Evolutionary conservation across 2,329 filamentous ascomycete species (phyloP).

Genomic region (Trichoderma sp.): DNA sequence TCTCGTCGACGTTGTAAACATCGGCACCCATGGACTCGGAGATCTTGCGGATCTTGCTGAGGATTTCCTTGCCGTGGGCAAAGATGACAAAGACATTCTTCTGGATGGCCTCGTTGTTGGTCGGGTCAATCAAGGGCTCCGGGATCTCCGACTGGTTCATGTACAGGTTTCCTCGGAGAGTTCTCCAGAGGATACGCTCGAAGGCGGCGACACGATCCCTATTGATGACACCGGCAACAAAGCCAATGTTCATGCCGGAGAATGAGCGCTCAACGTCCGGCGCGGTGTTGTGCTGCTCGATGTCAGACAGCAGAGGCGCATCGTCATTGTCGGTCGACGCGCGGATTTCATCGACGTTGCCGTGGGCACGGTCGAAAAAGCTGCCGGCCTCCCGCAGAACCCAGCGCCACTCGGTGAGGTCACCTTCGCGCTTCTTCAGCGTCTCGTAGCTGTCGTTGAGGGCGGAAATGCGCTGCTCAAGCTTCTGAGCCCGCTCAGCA

Average conservation of each 20-base stretch:
- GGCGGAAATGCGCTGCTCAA: constrained; percentile 88
- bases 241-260: constrained; percentile 98
- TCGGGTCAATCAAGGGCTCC: constrained; percentile 86
- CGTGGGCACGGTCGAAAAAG: constrained; percentile 95
- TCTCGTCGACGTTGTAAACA: constrained; percentile 96
- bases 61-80: constrained; percentile 95
- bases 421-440: constrained; percentile 94
- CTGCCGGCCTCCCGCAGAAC: constrained; percentile 93
- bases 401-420: constrained; percentile 98
- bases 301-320: constrained; percentile 87
- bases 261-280: constrained; percentile 81
- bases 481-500: constrained; percentile 84
- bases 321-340: constrained; percentile 89
- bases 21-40: constrained; percentile 96
- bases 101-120: constrained; percentile 86
- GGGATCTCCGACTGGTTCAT: constrained; percentile 99
- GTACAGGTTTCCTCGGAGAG: constrained; percentile 94
- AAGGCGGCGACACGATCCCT: constrained; percentile 92
- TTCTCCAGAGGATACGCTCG: constrained; percentile 96
- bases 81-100: constrained; percentile 99
- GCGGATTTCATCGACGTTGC: constrained; percentile 94
- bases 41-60: constrained; percentile 98
- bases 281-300: constrained; percentile 75
- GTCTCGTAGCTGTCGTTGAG: constrained; percentile 99
- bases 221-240: constrained; percentile 93